A percentile compares a stretch with the other conserved stretches of the same genome.
Conservation (phyloP, 2,329 filamentous ascomycete genomes). For the Eurotiales sp. region DNA sequence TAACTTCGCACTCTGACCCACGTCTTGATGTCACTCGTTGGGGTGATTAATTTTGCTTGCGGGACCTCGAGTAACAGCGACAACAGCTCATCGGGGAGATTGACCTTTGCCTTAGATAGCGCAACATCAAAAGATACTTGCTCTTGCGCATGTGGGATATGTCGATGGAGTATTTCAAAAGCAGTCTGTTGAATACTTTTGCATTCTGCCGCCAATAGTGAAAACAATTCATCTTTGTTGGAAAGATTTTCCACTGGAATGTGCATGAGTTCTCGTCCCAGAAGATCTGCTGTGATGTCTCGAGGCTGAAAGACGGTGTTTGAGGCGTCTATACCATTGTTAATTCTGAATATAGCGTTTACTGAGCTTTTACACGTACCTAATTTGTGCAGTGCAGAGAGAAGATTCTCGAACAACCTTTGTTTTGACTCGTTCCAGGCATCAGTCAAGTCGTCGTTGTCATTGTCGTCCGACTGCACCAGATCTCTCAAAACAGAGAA, state of each 20-base stretch:
- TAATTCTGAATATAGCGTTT: background rate
- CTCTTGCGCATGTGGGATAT: constrained; percentile 75
- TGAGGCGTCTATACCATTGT: constrained; percentile 37
- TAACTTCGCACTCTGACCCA: constrained; percentile 72
- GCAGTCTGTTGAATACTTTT: constrained; percentile 73
- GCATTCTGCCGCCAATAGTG: constrained; percentile 71
- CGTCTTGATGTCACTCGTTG: constrained; percentile 61
- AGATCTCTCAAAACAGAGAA: constrained; percentile 61
- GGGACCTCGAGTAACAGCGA: constrained; percentile 79
- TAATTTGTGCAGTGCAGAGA: constrained; percentile 34
- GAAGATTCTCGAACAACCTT: constrained; percentile 55
- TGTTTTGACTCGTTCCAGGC: constrained; percentile 61
- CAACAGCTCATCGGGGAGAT: constrained; percentile 77
- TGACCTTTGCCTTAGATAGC: constrained; percentile 52
- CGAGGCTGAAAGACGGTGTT: constrained; percentile 62
- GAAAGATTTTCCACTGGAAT: constrained; percentile 60
- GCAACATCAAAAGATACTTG: constrained; percentile 74
- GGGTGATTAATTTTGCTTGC: constrained; percentile 64
- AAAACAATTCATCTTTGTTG: constrained; percentile 67
- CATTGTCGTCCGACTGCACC: constrained; percentile 65
- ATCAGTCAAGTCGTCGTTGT: constrained; percentile 86
- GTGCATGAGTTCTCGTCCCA: constrained; percentile 65
- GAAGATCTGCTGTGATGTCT: constrained; percentile 69
- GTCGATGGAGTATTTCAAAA: constrained; percentile 73
- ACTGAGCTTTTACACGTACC: background rate